Evolutionary conservation across 192 early-diverging fungal genomes (phyloP), one percentile per base, ranked within the genome.

Genomic region (Lobosporangium transversale): DNA sequence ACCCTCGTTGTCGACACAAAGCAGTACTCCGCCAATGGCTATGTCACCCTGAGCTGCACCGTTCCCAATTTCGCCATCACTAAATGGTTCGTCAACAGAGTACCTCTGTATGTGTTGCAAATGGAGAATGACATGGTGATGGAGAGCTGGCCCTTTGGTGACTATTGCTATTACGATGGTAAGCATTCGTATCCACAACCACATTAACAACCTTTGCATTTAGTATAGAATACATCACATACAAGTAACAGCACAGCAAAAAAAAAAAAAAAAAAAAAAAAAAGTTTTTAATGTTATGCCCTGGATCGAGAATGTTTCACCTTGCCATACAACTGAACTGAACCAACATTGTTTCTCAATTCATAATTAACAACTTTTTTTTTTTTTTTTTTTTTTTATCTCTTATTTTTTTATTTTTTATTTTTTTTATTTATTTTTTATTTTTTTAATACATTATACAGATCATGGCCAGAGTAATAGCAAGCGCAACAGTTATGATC

Each of bases 1-100:
- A 67, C 68, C 7, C 57, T 85, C 7, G 78, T 83, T 6, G 80
- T 85, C 2, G 84, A 85, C 12, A 85, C 81, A 2, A 83, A 83
- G 36, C 81, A 81, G 31, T 75, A 81, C 57, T 68, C 68, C 15
- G 68, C 68, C 32, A 78, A 81, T 43, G 78, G 78, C 21, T 70
- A 78, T 24, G 59, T 76, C 15, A 79, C 84, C 21, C 60, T 85
- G 9, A 78, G 74, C 29, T 80, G 80, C 40, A 69, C 70, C 4
- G 82, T 83, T 0, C 84, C 84, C 23, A 66, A 69, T 32, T 83
- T 81, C 68, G 60, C 75, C 2, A 70, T 69, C 45, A 85, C 84
- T 27, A 59, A 74, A 24, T 81, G 80, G 50, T 62, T 73, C 31
- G 62, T 74, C 17, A 62, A 49, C 45, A 73, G 57, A 35, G 84